Percentiles rank a stretch among this genome's conserved stretches.
Conservation (phyloP, 2,329 filamentous ascomycete species). For the Cytospora schulzeri region DNA sequence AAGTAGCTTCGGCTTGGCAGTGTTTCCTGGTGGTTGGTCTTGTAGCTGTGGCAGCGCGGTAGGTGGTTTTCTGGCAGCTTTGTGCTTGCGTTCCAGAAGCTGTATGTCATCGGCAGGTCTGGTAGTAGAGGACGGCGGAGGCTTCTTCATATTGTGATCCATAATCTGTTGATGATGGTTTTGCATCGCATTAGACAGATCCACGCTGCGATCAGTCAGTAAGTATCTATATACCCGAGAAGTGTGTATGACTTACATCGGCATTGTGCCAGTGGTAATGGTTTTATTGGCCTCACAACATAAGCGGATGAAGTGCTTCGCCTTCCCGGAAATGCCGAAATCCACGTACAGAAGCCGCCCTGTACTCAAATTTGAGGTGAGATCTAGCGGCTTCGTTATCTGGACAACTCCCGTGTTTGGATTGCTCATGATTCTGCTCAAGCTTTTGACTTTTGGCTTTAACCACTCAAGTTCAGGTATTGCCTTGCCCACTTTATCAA, state of each 20-base stretch:
- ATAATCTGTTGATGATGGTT: not conserved
- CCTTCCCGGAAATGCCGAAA: conserved; percentile 23
- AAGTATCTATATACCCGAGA: not conserved
- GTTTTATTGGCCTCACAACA: not conserved
- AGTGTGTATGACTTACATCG: conserved; percentile 10
- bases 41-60: not conserved
- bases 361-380: not conserved
- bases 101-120: not conserved
- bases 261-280: not conserved
- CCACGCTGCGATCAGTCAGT: conserved; percentile 8
- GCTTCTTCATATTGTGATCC: conserved; percentile 13
- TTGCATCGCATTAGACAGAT: not conserved
- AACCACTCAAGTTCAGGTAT: conserved; percentile 21
- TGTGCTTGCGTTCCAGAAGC: conserved; percentile 8
- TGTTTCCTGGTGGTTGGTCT: not conserved
- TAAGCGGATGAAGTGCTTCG: not conserved
- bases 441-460: conserved; percentile 13
- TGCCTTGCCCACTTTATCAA: not conserved
- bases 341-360: conserved; percentile 6
- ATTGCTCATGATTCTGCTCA: not conserved
- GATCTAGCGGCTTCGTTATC: not conserved
- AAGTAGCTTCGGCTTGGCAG: not conserved
- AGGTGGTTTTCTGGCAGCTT: not conserved
- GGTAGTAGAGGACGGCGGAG: not conserved
- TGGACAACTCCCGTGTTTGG: conserved; percentile 7